Percentiles rank a stretch among this genome's conserved stretches.
These are phyloP conservation scores for Citrullus amarus DNA, from an alignment of 306 rosid genomes.

Conservation along the genomic window DNA sequence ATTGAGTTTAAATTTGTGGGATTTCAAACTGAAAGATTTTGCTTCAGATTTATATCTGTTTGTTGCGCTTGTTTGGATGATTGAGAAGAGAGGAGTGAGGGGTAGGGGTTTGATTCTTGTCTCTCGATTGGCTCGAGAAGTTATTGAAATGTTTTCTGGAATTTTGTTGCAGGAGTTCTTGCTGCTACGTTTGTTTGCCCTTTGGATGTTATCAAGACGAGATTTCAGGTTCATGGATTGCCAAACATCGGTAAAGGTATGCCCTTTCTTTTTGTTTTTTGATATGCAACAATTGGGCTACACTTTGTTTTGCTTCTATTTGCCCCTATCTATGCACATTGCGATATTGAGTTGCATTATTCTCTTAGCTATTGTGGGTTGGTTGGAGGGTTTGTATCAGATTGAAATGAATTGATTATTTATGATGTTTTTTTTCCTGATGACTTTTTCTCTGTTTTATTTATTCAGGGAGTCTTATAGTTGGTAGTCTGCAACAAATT, in stretches of 20 bases:
- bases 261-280: background rate
- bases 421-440: background rate
- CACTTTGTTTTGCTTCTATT: background rate
- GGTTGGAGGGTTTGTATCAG: background rate
- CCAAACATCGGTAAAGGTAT: conserved; percentile 29
- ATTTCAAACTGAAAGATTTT: background rate
- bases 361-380: background rate
- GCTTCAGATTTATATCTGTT: background rate
- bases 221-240: conserved; percentile 74
- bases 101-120: background rate
- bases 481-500: conserved; percentile 65
- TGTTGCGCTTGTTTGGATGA: background rate
- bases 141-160: background rate
- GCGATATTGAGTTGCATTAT: background rate
- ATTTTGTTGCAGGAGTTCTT: conserved; percentile 35
- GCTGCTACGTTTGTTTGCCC: conserved; percentile 88
- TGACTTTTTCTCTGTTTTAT: background rate
- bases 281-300: background rate
- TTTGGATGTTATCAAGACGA: conserved; percentile 77
- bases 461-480: conserved; percentile 55
- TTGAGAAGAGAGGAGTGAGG: background rate
- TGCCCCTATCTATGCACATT: background rate
- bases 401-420: background rate
- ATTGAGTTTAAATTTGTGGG: background rate
- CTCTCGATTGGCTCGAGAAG: background rate